Base-by-base conservation (phyloP, 345 rosid genomes). In the Eucalyptus microcorys region DNA sequence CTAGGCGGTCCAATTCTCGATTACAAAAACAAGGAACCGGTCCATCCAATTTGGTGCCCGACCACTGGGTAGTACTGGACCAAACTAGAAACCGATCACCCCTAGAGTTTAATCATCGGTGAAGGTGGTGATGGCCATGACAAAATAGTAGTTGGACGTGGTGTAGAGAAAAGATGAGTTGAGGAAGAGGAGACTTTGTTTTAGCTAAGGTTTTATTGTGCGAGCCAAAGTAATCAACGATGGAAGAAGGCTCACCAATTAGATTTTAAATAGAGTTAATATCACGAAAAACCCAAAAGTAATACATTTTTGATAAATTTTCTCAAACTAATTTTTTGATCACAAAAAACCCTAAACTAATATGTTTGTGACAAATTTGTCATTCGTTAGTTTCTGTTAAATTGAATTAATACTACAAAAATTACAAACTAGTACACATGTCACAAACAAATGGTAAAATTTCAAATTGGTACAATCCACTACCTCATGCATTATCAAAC, bases 321-420 rank as follows among this genome's bases (percentile, higher is more conserved):
- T 2, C 21, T 0, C 0, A 50, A 50, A 50, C 3, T 50, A 50
- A 50, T 16, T 50, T 50, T 50, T 50, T 6, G 0, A 50, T 50
- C 22, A 50, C 7, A 1, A 49, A 2, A 49, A 49, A 50, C 3
- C 0, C 1, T 7, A 16, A 50, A 50, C 0, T 6, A 0, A 0
- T 2, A 50, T 0, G 0, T 16, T 50, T 50, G 2, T 17, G 4
- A 50, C 0, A 50, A 50, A 50, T 50, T 50, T 16, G 4, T 0
- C 1, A 3, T 50, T 50, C 1, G 4, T 50, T 50, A 50, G 4
- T 50, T 50, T 50, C 0, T 50, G 2, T 50, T 50, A 17, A 50
- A 17, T 50, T 50, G 2, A 50, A 50, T 17, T 50, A 3, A 17
- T 50, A 5, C 19, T 0, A 49, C 1, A 14, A 49, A 49, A 49